Percentiles rank a stretch among this genome's conserved stretches.
Conservation (phyloP, 345 rosid genomes). For the Draba incana region DNA sequence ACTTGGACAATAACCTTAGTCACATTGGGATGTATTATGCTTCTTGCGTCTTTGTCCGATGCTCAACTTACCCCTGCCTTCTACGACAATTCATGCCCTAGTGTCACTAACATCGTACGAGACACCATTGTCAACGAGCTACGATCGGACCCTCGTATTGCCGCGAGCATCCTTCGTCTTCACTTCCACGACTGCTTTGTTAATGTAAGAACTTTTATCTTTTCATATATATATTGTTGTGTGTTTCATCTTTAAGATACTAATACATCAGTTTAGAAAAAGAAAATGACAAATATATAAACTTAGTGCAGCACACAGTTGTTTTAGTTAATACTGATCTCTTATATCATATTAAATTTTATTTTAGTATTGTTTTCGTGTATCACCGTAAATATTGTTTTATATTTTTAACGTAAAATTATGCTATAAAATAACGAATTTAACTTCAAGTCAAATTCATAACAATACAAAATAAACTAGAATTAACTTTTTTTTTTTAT, state of each 20-base stretch:
- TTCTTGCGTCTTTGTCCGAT: constrained; percentile 24
- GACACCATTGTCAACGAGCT: constrained; percentile 50
- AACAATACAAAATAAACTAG: too few species aligned
- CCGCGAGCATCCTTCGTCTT: constrained; percentile 62
- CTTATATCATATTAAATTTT: too few species aligned
- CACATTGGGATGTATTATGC: constrained; percentile 36
- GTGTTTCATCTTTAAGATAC: background rate
- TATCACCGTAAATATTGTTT: too few species aligned
- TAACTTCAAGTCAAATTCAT: too few species aligned
- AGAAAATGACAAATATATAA: background rate
- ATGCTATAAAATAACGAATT: too few species aligned
- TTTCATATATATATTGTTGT: background rate
- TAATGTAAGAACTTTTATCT: constrained; percentile 40
- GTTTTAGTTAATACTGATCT: too few species aligned
- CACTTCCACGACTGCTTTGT: constrained; percentile 75
- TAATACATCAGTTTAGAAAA: background rate
- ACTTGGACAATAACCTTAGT: constrained; percentile 33
- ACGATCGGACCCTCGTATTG: constrained; percentile 52
- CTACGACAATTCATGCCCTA: constrained; percentile 57
- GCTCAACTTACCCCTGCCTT: constrained; percentile 53
- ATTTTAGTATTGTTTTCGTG: too few species aligned
- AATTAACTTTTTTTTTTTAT: too few species aligned
- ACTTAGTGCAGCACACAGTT: too few species aligned
- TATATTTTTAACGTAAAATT: too few species aligned
- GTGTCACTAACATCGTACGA: constrained; percentile 51